Conservation (phyloP, 2,329 filamentous ascomycete species). For the Pseudogymnoascus sp. region DNA sequence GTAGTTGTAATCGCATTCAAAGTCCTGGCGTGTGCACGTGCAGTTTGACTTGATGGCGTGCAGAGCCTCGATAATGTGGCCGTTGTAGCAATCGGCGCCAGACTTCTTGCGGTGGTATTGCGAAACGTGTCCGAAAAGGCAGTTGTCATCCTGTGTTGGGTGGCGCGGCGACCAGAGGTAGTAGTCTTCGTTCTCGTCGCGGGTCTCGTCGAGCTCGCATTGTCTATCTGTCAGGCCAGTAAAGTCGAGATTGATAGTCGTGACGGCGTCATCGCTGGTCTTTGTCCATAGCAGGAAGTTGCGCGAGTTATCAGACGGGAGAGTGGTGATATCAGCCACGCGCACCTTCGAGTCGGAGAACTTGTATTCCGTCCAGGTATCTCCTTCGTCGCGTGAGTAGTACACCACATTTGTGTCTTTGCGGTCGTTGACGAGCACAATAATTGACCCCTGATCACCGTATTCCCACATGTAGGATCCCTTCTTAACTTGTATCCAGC, state of each 20-base stretch:
- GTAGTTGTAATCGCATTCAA: conserved; percentile 96
- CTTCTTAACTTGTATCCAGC: conserved; percentile 78
- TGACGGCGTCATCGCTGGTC: conserved; percentile 45
- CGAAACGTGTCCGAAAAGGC: conserved; percentile 85
- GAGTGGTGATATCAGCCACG: conserved; percentile 74
- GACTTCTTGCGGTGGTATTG: conserved; percentile 85
- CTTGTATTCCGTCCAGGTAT: conserved; percentile 65
- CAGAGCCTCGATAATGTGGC: conserved; percentile 59
- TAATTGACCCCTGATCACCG: conserved; percentile 87
- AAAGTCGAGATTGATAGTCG: conserved; percentile 84
- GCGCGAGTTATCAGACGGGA: conserved; percentile 79
- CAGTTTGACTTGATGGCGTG: conserved; percentile 68
- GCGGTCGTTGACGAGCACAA: conserved; percentile 73
- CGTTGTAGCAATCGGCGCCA: conserved; percentile 75
- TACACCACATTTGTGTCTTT: conserved; percentile 59
- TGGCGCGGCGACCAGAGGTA: conserved; percentile 81
- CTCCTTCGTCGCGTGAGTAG: conserved; percentile 76
- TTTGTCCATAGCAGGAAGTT: conserved; percentile 89
- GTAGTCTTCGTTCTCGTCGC: conserved; percentile 62
- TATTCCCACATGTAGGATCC: conserved; percentile 90
- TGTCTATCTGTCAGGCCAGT: conserved; percentile 64
- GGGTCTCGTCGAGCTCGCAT: conserved; percentile 60
- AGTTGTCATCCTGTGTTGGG: conserved; percentile 67
- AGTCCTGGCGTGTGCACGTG: conserved; percentile 75
- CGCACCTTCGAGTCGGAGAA: conserved; percentile 66